A percentile compares a stretch with the other conserved stretches of the same genome.
Evolutionary conservation across 1,284 basidiomycete genomes (phyloP).

Genomic region (Microbotryum saponariae): DNA sequence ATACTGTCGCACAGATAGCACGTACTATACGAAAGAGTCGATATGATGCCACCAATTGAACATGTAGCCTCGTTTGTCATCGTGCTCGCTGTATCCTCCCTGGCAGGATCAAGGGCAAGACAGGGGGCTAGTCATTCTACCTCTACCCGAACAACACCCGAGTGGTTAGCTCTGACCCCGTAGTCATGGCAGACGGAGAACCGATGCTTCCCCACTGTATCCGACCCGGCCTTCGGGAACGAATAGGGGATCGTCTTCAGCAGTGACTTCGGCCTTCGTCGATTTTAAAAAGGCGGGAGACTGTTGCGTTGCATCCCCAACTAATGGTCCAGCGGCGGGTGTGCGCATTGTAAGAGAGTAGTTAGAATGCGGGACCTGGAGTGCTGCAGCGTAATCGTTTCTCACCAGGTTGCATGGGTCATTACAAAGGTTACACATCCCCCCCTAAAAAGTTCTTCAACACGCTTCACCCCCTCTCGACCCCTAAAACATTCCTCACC

Average conservation of each 20-base stretch:
- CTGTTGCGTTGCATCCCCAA: too few species aligned
- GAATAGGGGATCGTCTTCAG: too few species aligned
- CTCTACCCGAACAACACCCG: neutral
- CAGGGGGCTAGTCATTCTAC: neutral
- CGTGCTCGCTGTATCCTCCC: slow-evolving; percentile 70
- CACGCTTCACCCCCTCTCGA: neutral
- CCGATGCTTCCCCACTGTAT: too few species aligned
- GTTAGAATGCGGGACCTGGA: too few species aligned
- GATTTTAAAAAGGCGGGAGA: neutral
- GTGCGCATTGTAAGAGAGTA: neutral
- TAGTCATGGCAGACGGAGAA: slow-evolving; percentile 64
- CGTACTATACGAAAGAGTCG: slow-evolving; percentile 70
- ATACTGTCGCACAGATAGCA: slow-evolving; percentile 10
- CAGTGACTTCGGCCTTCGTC: too few species aligned
- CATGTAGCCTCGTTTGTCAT: slow-evolving; percentile 58
- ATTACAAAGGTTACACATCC: too few species aligned
- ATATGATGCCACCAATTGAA: slow-evolving; percentile 70
- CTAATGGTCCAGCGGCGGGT: neutral
- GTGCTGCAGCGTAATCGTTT: too few species aligned
- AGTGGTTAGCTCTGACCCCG: slow-evolving; percentile 47
- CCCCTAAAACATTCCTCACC: slow-evolving; percentile 45
- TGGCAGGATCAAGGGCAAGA: slow-evolving; percentile 40
- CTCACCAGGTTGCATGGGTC: too few species aligned
- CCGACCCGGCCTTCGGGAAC: too few species aligned
- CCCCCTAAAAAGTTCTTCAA: too few species aligned